Percentiles rank a stretch among this genome's conserved stretches.
phyloP scores from a whole-genome alignment of 495 filamentous ascomycete species.

The Penicillium ochrochloron region DNA sequence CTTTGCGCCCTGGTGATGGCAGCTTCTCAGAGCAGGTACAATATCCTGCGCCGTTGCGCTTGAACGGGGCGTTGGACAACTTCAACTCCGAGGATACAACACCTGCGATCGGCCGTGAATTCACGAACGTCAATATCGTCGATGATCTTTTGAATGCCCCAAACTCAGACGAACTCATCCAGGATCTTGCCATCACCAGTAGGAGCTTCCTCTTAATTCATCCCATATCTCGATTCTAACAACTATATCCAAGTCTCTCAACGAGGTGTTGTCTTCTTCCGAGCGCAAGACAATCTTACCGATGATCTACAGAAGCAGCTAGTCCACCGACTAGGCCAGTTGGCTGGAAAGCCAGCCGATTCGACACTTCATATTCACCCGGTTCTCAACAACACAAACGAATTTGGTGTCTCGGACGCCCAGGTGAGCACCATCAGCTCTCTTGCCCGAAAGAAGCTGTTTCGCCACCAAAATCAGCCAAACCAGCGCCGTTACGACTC shows the following conservation, averaged over 20 bases:
- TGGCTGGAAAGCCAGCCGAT: constrained; percentile 61
- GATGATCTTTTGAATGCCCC: constrained; percentile 28
- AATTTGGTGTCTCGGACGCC: constrained; percentile 57
- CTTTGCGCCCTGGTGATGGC: constrained; percentile 16
- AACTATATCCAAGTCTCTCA: constrained; percentile 59
- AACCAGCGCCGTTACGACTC: constrained; percentile 28
- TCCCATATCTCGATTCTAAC: background rate
- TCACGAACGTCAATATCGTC: constrained; percentile 26
- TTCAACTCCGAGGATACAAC: constrained; percentile 44
- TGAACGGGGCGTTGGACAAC: constrained; percentile 55
- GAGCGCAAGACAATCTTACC: constrained; percentile 62
- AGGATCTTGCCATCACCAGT: constrained; percentile 32
- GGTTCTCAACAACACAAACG: constrained; percentile 42
- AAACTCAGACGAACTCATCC: constrained; percentile 27
- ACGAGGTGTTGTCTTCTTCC: constrained; percentile 76
- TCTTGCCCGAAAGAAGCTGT: constrained; percentile 58
- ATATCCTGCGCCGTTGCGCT: constrained; percentile 37
- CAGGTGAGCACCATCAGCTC: constrained; percentile 71
- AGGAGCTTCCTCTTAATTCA: background rate
- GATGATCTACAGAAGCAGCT: constrained; percentile 67
- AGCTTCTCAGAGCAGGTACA: background rate
- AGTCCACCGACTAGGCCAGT: constrained; percentile 60
- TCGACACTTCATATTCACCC: constrained; percentile 72
- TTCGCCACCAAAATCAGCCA: constrained; percentile 38
- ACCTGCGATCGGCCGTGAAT: constrained; percentile 33